Conservation (phyloP, 2,329 filamentous ascomycete genomes). For the Thermoascus crustaceus region DNA sequence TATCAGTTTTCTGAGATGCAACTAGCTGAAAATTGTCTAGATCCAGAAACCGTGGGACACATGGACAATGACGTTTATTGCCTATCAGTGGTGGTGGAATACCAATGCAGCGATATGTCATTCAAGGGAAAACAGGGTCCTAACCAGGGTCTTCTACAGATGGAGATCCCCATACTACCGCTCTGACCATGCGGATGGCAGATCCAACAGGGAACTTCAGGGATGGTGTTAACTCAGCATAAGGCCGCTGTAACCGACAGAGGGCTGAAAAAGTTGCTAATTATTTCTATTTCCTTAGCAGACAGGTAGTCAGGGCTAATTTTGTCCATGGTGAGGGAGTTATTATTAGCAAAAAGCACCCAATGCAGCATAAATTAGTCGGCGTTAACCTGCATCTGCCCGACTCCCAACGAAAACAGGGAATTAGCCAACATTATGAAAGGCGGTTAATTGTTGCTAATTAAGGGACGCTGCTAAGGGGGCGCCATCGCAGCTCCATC, state of each 20-base stretch:
- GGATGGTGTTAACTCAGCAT: background rate
- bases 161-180: no score
- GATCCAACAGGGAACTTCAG: no score
- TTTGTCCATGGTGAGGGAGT: background rate
- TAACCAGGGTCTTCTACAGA: no score
- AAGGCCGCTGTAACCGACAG: background rate
- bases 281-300: constrained; percentile 5
- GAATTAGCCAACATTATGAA: constrained; percentile 4
- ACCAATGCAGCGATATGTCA: no score
- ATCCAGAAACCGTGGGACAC: no score
- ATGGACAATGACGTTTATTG: no score
- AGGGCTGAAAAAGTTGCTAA: constrained; percentile 4
- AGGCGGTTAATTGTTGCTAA: constrained; percentile 15
- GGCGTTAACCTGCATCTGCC: background rate
- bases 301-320: background rate
- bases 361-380: constrained; percentile 1
- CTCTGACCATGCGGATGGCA: no score
- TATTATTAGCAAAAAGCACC: constrained; percentile 6
- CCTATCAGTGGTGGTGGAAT: no score
- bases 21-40: no score
- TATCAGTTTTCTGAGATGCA: no score
- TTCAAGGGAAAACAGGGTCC: no score
- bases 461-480: constrained; percentile 11
- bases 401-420: constrained; percentile 3
- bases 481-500: constrained; percentile 4